phyloP scores from a whole-genome alignment of 2,329 filamentous ascomycete genomes.

The Pseudogymnoascus sp. region DNA sequence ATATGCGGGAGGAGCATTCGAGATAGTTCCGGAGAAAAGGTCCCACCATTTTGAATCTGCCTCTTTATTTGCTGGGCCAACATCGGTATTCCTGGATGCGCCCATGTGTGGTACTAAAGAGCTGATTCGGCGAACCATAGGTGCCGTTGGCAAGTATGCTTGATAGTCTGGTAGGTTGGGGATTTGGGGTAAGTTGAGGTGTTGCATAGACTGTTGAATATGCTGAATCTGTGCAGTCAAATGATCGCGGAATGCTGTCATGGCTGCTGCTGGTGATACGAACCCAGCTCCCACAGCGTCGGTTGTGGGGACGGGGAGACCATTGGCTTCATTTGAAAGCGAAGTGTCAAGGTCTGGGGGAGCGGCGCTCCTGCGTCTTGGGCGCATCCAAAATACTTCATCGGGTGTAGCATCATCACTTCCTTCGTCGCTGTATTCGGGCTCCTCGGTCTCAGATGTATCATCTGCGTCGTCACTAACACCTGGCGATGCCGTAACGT shows the following conservation, averaged over 20 bases:
- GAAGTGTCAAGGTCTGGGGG: background rate
- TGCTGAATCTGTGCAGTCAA: conserved; percentile 67
- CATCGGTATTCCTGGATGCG: conserved; percentile 34
- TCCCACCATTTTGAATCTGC: conserved; percentile 60
- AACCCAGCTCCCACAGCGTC: conserved; percentile 15
- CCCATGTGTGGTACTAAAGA: conserved; percentile 62
- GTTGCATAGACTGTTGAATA: conserved; percentile 64
- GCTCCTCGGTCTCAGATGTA: conserved; percentile 33
- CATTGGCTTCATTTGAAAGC: background rate
- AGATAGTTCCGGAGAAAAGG: conserved; percentile 45
- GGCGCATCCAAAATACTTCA: conserved; percentile 29
- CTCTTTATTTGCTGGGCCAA: conserved; percentile 32
- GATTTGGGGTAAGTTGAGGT: conserved; percentile 53
- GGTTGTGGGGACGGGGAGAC: conserved; percentile 21
- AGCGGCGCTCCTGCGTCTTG: conserved; percentile 24
- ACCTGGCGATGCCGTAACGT: conserved; percentile 27
- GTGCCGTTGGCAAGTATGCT: conserved; percentile 49
- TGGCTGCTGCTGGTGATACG: conserved; percentile 52
- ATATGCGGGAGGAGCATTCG: conserved; percentile 62
- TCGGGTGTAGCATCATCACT: conserved; percentile 19
- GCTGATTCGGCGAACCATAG: conserved; percentile 64
- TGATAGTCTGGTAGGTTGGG: conserved; percentile 63
- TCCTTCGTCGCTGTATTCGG: conserved; percentile 24
- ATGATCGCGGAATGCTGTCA: conserved; percentile 66
- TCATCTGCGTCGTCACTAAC: conserved; percentile 36